phyloP scores from a whole-genome alignment of 2,329 filamentous ascomycete species.

The Fusarium sp. region DNA sequence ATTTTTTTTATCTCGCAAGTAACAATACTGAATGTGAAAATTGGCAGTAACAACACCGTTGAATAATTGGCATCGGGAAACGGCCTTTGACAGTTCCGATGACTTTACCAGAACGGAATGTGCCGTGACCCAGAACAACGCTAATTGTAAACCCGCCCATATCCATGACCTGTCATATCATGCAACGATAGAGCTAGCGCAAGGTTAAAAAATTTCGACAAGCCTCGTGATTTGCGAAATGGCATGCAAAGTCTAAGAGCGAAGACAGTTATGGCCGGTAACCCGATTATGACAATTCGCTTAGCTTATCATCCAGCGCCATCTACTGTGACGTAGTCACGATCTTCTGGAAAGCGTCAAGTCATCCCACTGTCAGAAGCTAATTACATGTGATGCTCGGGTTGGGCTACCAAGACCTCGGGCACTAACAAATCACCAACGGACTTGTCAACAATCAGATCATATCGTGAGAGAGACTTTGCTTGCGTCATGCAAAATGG shows the following conservation, averaged over 20 bases:
- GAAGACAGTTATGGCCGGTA: neutral
- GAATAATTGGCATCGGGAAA: neutral
- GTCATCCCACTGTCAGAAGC: neutral
- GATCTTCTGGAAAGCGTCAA: neutral
- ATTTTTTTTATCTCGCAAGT: neutral
- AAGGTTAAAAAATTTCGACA: neutral
- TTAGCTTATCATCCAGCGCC: neutral
- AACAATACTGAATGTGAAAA: no score
- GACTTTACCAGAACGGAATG: neutral
- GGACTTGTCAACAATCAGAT: neutral
- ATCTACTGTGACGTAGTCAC: neutral
- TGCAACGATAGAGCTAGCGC: neutral
- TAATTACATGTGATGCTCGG: neutral
- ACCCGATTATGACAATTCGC: neutral
- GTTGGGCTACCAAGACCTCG: neutral
- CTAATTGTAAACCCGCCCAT: neutral
- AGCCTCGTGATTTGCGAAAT: neutral
- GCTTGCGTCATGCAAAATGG: neutral
- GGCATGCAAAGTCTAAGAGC: neutral
- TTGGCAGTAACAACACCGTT: neutral
- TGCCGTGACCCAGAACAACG: neutral
- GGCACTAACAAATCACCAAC: neutral
- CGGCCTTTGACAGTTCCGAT: neutral
- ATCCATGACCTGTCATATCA: neutral
- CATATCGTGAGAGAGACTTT: neutral